Evolutionary conservation across 1,139 yeast species (phyloP).

Genomic region (Taiozyma sp.): DNA sequence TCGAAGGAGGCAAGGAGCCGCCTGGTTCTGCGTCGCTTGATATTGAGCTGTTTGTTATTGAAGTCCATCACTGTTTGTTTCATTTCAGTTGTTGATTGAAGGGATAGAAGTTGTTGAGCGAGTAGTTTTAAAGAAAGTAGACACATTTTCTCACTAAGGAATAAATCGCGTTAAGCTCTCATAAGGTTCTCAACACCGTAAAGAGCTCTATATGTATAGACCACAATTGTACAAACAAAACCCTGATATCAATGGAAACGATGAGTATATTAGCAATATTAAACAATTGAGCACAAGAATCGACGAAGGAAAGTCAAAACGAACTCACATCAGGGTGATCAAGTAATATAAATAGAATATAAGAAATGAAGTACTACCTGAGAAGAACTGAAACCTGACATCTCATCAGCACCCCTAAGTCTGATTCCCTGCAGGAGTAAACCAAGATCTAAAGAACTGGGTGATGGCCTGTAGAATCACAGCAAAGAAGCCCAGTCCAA

Average conservation of each 20-base stretch:
- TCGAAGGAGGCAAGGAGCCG: neutral
- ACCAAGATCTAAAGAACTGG: conserved; percentile 21
- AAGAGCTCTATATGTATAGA: no score
- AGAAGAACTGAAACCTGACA: neutral
- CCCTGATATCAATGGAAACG: neutral
- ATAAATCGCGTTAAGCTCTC: no score
- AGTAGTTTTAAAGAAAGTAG: neutral
- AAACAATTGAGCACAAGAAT: neutral
- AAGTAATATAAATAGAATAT: no score
- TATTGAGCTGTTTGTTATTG: neutral
- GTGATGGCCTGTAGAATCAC: conserved; percentile 16
- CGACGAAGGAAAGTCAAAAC: neutral
- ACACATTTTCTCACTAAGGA: neutral
- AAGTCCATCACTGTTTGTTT: neutral
- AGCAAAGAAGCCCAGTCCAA: conserved; percentile 16
- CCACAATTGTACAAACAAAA: no score
- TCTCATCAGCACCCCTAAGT: neutral
- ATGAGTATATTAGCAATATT: neutral
- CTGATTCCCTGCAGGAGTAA: neutral
- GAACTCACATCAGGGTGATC: neutral
- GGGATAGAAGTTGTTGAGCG: no score
- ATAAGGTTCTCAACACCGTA: no score
- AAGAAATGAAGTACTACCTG: neutral
- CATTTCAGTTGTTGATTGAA: neutral
- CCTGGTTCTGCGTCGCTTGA: neutral